Base-by-base conservation (phyloP, 2,329 filamentous ascomycete genomes). In the Penicillium sp. region DNA sequence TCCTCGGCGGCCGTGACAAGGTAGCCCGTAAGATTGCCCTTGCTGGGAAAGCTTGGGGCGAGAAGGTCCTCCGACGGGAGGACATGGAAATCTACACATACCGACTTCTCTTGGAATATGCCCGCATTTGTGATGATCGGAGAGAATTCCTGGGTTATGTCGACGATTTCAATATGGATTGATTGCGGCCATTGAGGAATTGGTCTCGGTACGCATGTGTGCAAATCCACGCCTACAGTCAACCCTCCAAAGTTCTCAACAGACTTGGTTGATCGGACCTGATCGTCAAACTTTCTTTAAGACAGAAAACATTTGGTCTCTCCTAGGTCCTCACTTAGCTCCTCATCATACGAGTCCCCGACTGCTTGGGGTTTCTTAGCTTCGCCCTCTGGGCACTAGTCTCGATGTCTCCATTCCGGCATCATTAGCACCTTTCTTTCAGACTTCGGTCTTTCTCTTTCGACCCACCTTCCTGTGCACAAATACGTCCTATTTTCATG, bases 81-180 rank as follows among this genome's bases (percentile, higher is more conserved):
- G 89, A 91, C 68, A 90, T 91, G 87, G 82, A 86, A 67, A 79
- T 91, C 9, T 92, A 92, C 69, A 81, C 86, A 9, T 77, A 87
- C 53, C 77, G 89, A 43, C 67, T 92, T 63, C 72, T 89, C 53
- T 75, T 88, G 33, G 86, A 89, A 73, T 88, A 88, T n/a, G 86
- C 80, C 6, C 76, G 85, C 19, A 67, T 87, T 4, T 63, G 61
- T 21, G 67, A 71, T 58, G 68, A 70, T 31, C 38, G 49, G 6
- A 55, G 69, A 9, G 65, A 67, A 25, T 35, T 45, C 5, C 39
- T 70, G 4, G 68, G 62, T 27, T 70, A 58, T 49, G 61, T 60
- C 7, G 55, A 51, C 42, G 62, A 63, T 23, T n/a, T 58, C 33
- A 23, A 44, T 10, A 50, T 8, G n/a, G 2, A 25, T 13, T 51